Evolutionary conservation across 2,329 filamentous ascomycete genomes (phyloP).

Genomic region (Colletotrichum eleusines): DNA sequence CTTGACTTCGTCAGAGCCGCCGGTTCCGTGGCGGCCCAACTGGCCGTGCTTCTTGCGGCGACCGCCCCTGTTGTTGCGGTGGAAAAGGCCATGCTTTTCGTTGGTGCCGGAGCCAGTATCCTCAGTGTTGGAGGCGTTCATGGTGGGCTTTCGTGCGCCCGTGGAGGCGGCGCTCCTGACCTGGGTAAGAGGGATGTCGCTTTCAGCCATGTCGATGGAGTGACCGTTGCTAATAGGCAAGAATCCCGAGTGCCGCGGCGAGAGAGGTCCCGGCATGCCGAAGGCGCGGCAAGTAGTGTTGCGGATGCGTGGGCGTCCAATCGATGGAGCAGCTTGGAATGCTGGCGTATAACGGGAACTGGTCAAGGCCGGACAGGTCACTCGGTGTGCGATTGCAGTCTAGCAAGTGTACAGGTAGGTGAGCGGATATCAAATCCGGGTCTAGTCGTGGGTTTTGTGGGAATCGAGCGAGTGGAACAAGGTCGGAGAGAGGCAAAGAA

Average conservation of each 20-base stretch:
- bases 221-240: constrained; percentile 54
- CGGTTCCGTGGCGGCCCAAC: constrained; percentile 58
- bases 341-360: constrained; percentile 9
- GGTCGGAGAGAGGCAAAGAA: constrained; percentile 20
- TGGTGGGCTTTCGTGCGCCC: constrained; percentile 63
- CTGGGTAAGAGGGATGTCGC: constrained; percentile 67
- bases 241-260: constrained; percentile 58
- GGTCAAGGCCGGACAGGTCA: neutral
- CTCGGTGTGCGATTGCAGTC: constrained; percentile 17
- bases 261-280: constrained; percentile 48
- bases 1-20: constrained; percentile 63
- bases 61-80: constrained; percentile 55
- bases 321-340: constrained; percentile 27
- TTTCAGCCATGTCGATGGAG: constrained; percentile 50
- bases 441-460: constrained; percentile 14
- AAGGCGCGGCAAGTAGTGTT: constrained; percentile 7
- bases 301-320: constrained; percentile 1
- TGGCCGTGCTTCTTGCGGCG: constrained; percentile 64
- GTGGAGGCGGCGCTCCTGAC: constrained; percentile 68
- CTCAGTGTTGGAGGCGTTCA: constrained; percentile 53
- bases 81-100: constrained; percentile 62
- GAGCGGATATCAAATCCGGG: constrained; percentile 40
- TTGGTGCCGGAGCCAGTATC: constrained; percentile 49
- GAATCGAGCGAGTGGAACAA: constrained; percentile 3
- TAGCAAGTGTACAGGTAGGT: constrained; percentile 27